Percentiles rank a stretch among this genome's conserved stretches.
phyloP scores from a whole-genome alignment of 2,329 filamentous ascomycete genomes.

The Alternaria conjuncta region DNA sequence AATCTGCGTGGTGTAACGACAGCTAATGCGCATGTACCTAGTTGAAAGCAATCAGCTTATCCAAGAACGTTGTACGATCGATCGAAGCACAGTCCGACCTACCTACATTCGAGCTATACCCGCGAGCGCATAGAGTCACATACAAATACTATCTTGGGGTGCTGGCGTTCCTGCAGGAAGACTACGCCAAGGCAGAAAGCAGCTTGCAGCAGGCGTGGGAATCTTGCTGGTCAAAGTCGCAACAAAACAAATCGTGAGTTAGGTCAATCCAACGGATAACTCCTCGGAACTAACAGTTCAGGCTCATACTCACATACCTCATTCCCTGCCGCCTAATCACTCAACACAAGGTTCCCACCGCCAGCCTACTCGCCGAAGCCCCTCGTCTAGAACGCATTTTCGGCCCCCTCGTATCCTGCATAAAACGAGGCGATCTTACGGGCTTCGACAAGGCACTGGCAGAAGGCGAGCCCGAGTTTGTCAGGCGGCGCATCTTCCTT shows the following conservation, averaged over 20 bases:
- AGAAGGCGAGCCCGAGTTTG: constrained; percentile 87
- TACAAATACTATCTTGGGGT: constrained; percentile 97
- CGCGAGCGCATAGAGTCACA: constrained; percentile 88
- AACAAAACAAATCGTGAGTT: constrained; percentile 76
- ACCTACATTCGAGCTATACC: constrained; percentile 78
- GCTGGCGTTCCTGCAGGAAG: constrained; percentile 91
- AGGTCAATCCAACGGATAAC: constrained; percentile 35
- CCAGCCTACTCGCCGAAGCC: constrained; percentile 73
- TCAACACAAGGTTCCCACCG: constrained; percentile 79
- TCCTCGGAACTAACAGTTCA: constrained; percentile 47
- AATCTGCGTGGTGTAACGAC: not conserved
- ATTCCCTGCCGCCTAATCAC: constrained; percentile 93
- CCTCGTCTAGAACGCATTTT: constrained; percentile 81
- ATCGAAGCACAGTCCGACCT: constrained; percentile 81
- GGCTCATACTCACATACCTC: constrained; percentile 90
- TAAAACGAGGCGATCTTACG: constrained; percentile 80
- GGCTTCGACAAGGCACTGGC: constrained; percentile 84
- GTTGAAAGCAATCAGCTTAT: constrained; percentile 86
- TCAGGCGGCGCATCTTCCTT: constrained; percentile 90
- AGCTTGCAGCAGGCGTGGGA: constrained; percentile 79
- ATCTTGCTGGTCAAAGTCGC: constrained; percentile 76
- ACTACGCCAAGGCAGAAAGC: constrained; percentile 69
- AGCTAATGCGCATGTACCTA: constrained; percentile 31
- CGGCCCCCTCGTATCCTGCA: constrained; percentile 76
- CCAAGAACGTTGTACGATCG: constrained; percentile 86